phyloP scores from a whole-genome alignment of 495 filamentous ascomycete genomes.

The Cetradonia linearis region DNA sequence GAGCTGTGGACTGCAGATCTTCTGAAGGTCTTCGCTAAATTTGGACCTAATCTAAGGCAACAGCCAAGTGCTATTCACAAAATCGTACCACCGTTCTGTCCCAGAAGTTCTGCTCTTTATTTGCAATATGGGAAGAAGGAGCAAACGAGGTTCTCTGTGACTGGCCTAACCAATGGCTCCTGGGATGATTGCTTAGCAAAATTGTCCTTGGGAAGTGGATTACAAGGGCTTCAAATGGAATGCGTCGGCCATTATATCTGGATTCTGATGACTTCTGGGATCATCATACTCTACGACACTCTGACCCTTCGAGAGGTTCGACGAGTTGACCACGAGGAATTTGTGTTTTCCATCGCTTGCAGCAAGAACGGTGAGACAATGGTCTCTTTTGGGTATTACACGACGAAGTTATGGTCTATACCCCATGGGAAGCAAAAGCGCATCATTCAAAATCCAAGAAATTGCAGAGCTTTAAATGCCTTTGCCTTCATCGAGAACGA shows the following conservation, averaged over 20 bases:
- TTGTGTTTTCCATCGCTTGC: constrained; percentile 16
- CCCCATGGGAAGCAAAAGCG: constrained; percentile 5
- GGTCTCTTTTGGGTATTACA: constrained; percentile 19
- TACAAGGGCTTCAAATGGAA: constrained; percentile 15
- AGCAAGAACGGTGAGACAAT: constrained; percentile 14
- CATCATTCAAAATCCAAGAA: constrained; percentile 12
- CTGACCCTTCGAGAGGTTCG: constrained; percentile 18
- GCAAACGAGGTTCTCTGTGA: constrained; percentile 9
- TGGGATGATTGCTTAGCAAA: constrained; percentile 28
- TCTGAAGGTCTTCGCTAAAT: constrained; percentile 33
- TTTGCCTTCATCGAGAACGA: constrained; percentile 17
- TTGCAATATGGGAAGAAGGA: constrained; percentile 18
- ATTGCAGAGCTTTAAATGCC: constrained; percentile 19
- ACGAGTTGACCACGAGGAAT: constrained; percentile 18
- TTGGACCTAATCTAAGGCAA: constrained; percentile 25
- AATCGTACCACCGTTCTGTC: constrained; percentile 33
- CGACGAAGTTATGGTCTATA: constrained; percentile 21
- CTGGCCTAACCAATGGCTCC: constrained; percentile 14
- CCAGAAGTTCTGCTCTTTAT: constrained; percentile 22
- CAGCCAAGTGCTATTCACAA: constrained; percentile 32
- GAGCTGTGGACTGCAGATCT: constrained; percentile 36
- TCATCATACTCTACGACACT: constrained; percentile 21
- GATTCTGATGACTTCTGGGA: constrained; percentile 21
- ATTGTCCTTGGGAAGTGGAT: constrained; percentile 14
- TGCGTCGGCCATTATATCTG: constrained; percentile 18